These are phyloP conservation scores for Saitozyma sp. DNA, from an alignment of 768 basidiomycete species.

Conservation along the genomic window DNA sequence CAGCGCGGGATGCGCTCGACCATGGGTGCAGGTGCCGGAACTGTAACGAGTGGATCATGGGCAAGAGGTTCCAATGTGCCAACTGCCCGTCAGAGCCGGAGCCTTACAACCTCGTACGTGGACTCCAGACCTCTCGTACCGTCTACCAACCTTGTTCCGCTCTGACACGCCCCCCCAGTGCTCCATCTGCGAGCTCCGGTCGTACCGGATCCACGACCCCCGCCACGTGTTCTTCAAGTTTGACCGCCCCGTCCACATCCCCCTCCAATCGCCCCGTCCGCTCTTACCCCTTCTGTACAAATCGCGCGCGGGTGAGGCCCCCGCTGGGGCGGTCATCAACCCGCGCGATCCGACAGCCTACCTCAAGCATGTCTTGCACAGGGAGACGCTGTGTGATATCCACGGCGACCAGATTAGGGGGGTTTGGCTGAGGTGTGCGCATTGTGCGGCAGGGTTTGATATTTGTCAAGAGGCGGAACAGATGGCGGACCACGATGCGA, in stretches of 20 bases:
- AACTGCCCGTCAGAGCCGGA: slow-evolving; percentile 76
- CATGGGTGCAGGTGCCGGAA: slow-evolving; percentile 37
- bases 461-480: slow-evolving; percentile 81
- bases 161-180: slow-evolving; percentile 60
- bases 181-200: slow-evolving; percentile 71
- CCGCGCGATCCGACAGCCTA: slow-evolving; percentile 35
- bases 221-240: slow-evolving; percentile 87
- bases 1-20: slow-evolving; percentile 32
- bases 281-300: slow-evolving; percentile 64
- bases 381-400: slow-evolving; percentile 74
- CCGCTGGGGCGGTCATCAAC: slow-evolving; percentile 19
- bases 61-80: slow-evolving; percentile 83
- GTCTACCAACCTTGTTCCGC: slow-evolving; percentile 5
- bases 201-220: slow-evolving; percentile 77
- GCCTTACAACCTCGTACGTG: slow-evolving; percentile 71
- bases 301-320: slow-evolving; percentile 25
- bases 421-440: slow-evolving; percentile 86
- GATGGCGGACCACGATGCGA: slow-evolving; percentile 76
- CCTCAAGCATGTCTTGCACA: slow-evolving; percentile 43
- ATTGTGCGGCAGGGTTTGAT: slow-evolving; percentile 70
- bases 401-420: slow-evolving; percentile 81
- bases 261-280: slow-evolving; percentile 60
- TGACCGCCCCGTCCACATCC: slow-evolving; percentile 70
- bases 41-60: slow-evolving; percentile 60
- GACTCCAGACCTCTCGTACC: background rate